Base-by-base conservation (phyloP, 2,329 filamentous ascomycete genomes). In the Alternaria arbusti region DNA sequence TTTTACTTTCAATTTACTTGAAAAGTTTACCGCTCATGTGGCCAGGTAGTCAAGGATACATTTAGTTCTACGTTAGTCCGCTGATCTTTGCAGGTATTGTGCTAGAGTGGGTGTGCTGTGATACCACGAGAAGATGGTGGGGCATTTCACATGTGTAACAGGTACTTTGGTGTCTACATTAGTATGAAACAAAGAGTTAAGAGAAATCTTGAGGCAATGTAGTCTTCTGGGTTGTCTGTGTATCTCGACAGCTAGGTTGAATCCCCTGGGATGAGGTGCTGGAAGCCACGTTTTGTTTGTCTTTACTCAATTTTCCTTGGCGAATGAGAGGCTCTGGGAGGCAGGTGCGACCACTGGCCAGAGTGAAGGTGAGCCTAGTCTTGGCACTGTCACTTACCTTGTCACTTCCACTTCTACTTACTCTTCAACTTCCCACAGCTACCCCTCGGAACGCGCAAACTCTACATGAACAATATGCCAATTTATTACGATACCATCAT, bases 1-100 rank as follows among this genome's bases (percentile, higher is more conserved):
- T 54, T 62, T 62, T 52, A 32, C 50, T 52, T 61, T 32, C 49
- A 43, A 47, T 30, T 22, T 36, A 45, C 8, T 49, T 54, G 20
- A 54, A 52, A 43, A 58, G 32, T 49, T 50, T 32, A 51, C 57
- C 49, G 17, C 17, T 25, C 26, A 26, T 49, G 30, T 54, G 12
- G 30, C 43, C 20, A 59, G 26, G 40, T 59, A 54, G 28, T 30
- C 15, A 30, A 30, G 11, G 23, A 28, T 40, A 20, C 10, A 22
- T 61, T 51, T 56, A 51, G 49, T 57, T 17, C n/a, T 28, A 28
- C 32, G 25, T 20, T 36, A 52, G 13, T 25, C 13, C 5, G 20
- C 8, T 52, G 13, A 7, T n/a, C 8, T 25, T 25, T 26, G 15
- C 7, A 47, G 22, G 0, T 25, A 1, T 15, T n/a, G 12, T 47